These are phyloP conservation scores for Thelonectria olida DNA, from an alignment of 2,329 filamentous ascomycete genomes.

Conservation along the genomic window DNA sequence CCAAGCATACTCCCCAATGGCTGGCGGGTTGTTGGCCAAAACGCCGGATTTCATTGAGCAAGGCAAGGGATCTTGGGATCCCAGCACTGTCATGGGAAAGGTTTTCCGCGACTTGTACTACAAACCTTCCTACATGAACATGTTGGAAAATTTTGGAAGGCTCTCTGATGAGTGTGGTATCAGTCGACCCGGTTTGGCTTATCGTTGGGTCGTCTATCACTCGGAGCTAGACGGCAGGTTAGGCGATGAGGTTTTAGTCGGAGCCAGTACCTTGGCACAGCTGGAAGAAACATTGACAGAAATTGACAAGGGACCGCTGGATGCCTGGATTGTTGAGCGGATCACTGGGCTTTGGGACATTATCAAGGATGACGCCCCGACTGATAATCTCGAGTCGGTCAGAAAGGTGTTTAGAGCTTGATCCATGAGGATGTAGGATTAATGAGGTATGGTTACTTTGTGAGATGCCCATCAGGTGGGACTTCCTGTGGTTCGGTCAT, in stretches of 20 bases:
- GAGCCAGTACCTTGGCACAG: neutral
- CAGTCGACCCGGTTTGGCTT: neutral
- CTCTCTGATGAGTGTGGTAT: neutral
- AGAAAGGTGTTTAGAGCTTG: neutral
- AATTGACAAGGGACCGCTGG: constrained; percentile 6
- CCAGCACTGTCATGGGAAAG: neutral
- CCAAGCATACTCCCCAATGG: constrained; percentile 4
- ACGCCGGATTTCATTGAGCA: constrained; percentile 7
- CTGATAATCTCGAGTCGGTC: neutral
- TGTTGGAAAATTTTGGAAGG: neutral
- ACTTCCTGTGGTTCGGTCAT: too few species aligned
- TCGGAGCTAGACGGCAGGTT: neutral
- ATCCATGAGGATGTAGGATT: neutral
- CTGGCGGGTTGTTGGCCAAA: neutral
- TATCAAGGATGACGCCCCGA: neutral
- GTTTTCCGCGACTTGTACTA: neutral
- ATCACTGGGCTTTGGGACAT: constrained; percentile 1
- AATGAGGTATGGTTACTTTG: too few species aligned
- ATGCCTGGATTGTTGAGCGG: neutral
- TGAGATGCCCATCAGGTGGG: too few species aligned
- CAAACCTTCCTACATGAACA: constrained; percentile 9
- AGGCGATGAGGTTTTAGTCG: constrained; percentile 1
- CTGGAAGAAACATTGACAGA: neutral
- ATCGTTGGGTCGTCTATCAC: constrained; percentile 8
- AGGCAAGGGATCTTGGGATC: neutral